Conservation (phyloP, 305 asterid genomes). For the Fraxinus xanthoxyloides region DNA sequence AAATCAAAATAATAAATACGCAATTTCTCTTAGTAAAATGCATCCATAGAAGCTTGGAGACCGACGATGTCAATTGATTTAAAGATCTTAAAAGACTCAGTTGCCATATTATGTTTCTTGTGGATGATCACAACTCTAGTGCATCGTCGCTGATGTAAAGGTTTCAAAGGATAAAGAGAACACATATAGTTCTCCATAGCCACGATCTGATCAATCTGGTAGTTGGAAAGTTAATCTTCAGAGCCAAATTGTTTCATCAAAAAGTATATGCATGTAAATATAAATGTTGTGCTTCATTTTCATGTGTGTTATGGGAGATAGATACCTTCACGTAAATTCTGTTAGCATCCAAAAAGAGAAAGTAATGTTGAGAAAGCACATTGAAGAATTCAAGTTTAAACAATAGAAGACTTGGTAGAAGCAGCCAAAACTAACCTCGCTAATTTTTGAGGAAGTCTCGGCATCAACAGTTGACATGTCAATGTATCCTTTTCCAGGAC, state of each 20-base stretch:
- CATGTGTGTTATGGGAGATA: not conserved
- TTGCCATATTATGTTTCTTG: not conserved
- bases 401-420: not conserved
- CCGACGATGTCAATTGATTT: not conserved
- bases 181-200: not conserved
- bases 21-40: not conserved
- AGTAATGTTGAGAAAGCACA: not conserved
- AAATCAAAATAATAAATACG: constrained; percentile 3
- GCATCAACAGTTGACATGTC: constrained; percentile 99
- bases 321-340: not conserved
- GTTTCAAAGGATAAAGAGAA: not conserved
- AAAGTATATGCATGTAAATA: not conserved
- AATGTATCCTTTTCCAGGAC: constrained; percentile 79
- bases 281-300: not conserved
- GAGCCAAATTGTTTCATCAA: not conserved
- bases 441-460: constrained; percentile 82
- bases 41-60: constrained; percentile 7
- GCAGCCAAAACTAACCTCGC: constrained; percentile 50
- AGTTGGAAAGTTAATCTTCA: not conserved
- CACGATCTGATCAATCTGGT: not conserved
- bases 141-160: not conserved
- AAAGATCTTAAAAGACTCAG: not conserved
- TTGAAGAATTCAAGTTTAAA: not conserved
- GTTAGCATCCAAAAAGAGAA: not conserved
- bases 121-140: not conserved